Base-by-base conservation (phyloP, 805 yeast genomes). In the Barnettozyma californica region DNA sequence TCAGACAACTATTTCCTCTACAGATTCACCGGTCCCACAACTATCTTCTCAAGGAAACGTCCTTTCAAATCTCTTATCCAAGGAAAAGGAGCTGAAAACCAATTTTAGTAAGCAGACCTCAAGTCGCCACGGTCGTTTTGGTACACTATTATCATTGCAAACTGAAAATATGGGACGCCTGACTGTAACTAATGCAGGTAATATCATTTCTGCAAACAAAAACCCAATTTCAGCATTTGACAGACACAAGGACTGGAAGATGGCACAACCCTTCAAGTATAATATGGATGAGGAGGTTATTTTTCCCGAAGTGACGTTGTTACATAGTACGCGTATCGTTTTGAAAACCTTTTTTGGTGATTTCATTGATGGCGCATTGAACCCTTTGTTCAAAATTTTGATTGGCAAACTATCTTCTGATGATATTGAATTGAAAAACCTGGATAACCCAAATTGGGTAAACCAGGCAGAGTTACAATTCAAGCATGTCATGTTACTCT, bases 101-200 rank as follows among this genome's bases (percentile, higher is more conserved):
- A 60, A 64, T 31, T 73, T 80, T 43, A 69, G 71, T 26, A 76
- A 75, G 63, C 67, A 72, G 45, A 70, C 81, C 1, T 76, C 87
- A 1, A 74, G 88, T 1, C 75, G 99, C 42, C 99, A 92, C 62
- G 91, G 94, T 2, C 75, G 96, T 45, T 92, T 92, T 69, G 99
- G 99, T 1, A 83, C 97, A 0, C 69, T 91, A 53, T 65, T 90
- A 10, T 83, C 95, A 2, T 72, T 92, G 27, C 81, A 83, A 51
- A 78, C 84, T 18, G 74, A 76, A 21, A 81, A 82, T 46, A 71
- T 80, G 26, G 73, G 69, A 3, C 70, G 86, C 26, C 65, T 86
- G 18, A 78, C 87, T 6, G 76, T 89, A 1, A 76, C 94, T 3
- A 94, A 95, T 2, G 91, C 87, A 55, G 77, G 78, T 26, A 88